Conservation (phyloP, 2,329 filamentous ascomycete species). For the Scytalidium lignicola region DNA sequence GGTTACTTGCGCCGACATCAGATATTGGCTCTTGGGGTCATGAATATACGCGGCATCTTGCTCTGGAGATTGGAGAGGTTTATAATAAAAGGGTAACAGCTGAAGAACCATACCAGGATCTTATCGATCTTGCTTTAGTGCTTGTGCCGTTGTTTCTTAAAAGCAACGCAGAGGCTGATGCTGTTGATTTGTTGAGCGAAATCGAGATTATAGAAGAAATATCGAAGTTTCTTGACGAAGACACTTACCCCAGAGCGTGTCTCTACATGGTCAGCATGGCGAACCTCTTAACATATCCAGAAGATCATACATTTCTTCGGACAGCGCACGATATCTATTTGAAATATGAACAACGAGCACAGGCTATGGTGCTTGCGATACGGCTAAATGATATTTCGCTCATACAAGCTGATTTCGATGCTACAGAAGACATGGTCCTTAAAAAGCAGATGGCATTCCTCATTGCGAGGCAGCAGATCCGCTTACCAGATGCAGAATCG, state of each 20-base stretch:
- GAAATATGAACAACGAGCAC: constrained; percentile 84
- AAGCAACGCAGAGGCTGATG: constrained; percentile 97
- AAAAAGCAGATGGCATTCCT: constrained; percentile 95
- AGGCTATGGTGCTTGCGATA: constrained; percentile 92
- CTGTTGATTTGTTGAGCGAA: constrained; percentile 94
- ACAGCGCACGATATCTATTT: constrained; percentile 94
- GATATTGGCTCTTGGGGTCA: constrained; percentile 98
- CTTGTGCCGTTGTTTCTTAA: constrained; percentile 93
- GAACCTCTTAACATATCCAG: constrained; percentile 91
- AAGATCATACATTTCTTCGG: constrained; percentile 91
- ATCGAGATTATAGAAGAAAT: constrained; percentile 95
- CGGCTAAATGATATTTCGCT: constrained; percentile 81
- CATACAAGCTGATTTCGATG: constrained; percentile 76
- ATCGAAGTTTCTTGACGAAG: constrained; percentile 81
- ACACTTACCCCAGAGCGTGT: constrained; percentile 90
- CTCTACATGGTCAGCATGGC: constrained; percentile 99
- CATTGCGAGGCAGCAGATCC: constrained; percentile 85
- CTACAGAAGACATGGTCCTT: constrained; percentile 73
- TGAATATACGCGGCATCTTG: constrained; percentile 94
- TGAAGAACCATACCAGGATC: constrained; percentile 77
- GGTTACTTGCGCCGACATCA: constrained; percentile 80
- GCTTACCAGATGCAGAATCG: constrained; percentile 56
- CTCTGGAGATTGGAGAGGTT: constrained; percentile 91
- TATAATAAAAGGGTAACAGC: constrained; percentile 82
- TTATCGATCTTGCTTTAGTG: constrained; percentile 76